phyloP scores from a whole-genome alignment of 768 basidiomycete genomes.

The Rhizopogon vesiculosus region DNA sequence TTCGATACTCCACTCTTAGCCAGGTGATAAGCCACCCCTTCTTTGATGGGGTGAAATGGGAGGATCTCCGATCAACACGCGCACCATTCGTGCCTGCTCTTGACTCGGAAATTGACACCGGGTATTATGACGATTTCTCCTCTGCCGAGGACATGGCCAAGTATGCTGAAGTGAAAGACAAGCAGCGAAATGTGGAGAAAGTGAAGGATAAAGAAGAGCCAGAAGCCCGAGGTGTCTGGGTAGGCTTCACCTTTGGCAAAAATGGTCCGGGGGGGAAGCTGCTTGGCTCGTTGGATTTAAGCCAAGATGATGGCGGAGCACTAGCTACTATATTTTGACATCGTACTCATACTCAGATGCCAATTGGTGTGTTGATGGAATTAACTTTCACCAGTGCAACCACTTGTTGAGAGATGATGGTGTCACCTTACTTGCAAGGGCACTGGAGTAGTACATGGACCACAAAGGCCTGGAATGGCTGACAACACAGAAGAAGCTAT shows the following conservation, averaged over 20 bases:
- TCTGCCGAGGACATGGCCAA: slow-evolving; percentile 94
- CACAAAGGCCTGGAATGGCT: no score
- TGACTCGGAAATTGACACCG: slow-evolving; percentile 92
- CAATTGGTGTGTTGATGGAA: no score
- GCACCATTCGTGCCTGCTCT: slow-evolving; percentile 94
- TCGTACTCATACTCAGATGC: no score
- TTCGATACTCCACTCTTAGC: slow-evolving; percentile 69
- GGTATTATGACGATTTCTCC: slow-evolving; percentile 91
- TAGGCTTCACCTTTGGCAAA: slow-evolving; percentile 89
- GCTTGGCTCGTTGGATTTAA: slow-evolving; percentile 21
- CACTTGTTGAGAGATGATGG: no score
- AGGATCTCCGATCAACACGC: slow-evolving; percentile 63
- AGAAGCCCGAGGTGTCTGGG: slow-evolving; percentile 75
- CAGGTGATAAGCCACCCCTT: slow-evolving; percentile 80
- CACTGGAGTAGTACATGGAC: no score
- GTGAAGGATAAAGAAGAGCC: slow-evolving; percentile 86
- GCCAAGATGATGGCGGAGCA: slow-evolving; percentile 43
- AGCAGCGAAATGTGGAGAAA: slow-evolving; percentile 89
- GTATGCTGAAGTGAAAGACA: slow-evolving; percentile 97
- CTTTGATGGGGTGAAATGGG: slow-evolving; percentile 76
- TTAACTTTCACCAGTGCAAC: no score
- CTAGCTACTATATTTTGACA: slow-evolving; percentile 57
- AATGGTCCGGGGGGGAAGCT: slow-evolving; percentile 59
- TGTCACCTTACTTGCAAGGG: no score
- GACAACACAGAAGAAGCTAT: no score